Evolutionary conservation across 129 eudicot genomes (phyloP).

Genomic region (Arctium minus): DNA sequence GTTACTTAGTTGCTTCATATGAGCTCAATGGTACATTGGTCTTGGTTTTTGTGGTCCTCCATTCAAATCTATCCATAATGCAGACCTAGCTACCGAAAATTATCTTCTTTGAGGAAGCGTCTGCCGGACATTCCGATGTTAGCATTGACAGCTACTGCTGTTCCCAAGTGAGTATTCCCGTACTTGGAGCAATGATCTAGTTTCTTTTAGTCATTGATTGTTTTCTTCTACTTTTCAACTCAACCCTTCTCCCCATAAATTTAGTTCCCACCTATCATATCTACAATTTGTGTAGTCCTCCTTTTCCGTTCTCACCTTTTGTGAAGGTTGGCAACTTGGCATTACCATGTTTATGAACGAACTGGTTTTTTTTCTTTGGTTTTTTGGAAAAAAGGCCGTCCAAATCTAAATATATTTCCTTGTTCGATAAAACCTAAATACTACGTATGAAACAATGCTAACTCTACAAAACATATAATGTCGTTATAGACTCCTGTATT

Average conservation of each 20-base stretch:
- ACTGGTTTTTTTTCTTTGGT: not conserved
- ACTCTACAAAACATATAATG: not conserved
- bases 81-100: conserved; percentile 98
- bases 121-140: conserved; percentile 71
- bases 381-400: not conserved
- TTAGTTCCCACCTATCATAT: not conserved
- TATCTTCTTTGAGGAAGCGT: conserved; percentile 68
- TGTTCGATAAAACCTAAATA: not conserved
- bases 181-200: not conserved
- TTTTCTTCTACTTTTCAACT: not conserved
- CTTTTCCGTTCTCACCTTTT: not conserved
- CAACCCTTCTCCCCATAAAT: not conserved
- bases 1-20: not conserved
- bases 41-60: not conserved
- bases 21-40: not conserved
- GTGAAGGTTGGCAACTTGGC: not conserved
- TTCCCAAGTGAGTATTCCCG: conserved; percentile 74
- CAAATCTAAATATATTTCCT: not conserved
- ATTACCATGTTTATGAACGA: not conserved
- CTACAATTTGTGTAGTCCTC: not conserved
- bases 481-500: not conserved
- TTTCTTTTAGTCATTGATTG: not conserved
- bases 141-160: conserved; percentile 99
- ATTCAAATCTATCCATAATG: conserved; percentile 6
- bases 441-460: not conserved